Evolutionary conservation across 768 basidiomycete genomes (phyloP).

Genomic region (Agaricus subrufescens): DNA sequence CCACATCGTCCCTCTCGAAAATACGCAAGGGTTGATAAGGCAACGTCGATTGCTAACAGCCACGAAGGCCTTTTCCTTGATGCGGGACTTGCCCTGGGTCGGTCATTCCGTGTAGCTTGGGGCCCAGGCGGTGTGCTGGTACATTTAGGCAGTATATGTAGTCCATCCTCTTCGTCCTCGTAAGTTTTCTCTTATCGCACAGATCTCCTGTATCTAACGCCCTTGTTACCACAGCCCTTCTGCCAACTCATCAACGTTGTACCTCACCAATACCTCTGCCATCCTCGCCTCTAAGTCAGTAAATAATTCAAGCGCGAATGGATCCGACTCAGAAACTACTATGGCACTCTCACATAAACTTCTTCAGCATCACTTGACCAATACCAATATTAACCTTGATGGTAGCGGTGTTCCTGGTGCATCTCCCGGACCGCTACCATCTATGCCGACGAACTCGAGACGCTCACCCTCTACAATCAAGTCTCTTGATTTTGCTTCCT

Average conservation of each 20-base stretch:
- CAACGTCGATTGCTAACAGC: constrained; percentile 59
- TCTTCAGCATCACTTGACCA: constrained; percentile 70
- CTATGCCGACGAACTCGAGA: constrained; percentile 16
- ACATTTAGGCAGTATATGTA: constrained; percentile 72
- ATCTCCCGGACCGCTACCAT: constrained; percentile 41
- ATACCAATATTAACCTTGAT: constrained; percentile 68
- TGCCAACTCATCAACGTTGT: constrained; percentile 61
- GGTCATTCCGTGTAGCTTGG: constrained; percentile 90
- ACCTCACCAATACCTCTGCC: constrained; percentile 33
- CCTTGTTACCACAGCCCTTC: constrained; percentile 37
- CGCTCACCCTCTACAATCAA: constrained; percentile 22
- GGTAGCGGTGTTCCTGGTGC: constrained; percentile 69
- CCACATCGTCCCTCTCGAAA: constrained; percentile 76
- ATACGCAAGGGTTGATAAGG: constrained; percentile 68
- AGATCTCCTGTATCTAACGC: constrained; percentile 1
- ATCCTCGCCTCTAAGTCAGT: constrained; percentile 13
- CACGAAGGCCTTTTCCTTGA: constrained; percentile 68
- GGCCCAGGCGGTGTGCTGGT: constrained; percentile 75
- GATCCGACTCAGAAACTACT: constrained; percentile 23
- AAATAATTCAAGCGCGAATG: constrained; percentile 4
- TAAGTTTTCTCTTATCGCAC: constrained; percentile 28
- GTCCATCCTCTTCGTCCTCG: constrained; percentile 45
- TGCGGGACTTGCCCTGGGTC: constrained; percentile 80
- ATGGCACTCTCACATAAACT: constrained; percentile 48
- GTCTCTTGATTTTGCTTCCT: constrained; percentile 75